phyloP scores from a whole-genome alignment of 2,329 filamentous ascomycete species.

The Xylaria sp. region DNA sequence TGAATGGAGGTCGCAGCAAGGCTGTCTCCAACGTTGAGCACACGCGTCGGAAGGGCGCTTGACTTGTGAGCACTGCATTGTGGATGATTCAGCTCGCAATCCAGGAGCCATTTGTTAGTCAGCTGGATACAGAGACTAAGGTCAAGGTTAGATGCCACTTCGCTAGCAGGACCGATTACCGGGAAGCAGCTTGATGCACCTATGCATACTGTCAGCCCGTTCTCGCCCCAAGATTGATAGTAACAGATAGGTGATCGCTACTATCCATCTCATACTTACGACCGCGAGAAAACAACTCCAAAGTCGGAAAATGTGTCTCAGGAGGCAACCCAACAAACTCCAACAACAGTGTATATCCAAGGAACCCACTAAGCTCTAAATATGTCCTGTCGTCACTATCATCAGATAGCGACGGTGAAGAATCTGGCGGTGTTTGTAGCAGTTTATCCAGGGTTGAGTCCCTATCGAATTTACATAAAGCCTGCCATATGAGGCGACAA shows the following conservation, averaged over 20 bases:
- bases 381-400: background rate
- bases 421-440: background rate
- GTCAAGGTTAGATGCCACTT: background rate
- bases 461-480: background rate
- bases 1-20: background rate
- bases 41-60: background rate
- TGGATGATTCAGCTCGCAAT: background rate
- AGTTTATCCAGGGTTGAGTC: background rate
- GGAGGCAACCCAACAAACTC: background rate
- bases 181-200: background rate
- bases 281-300: background rate
- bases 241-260: background rate
- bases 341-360: background rate
- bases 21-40: background rate
- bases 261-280: background rate
- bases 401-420: background rate
- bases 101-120: background rate
- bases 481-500: background rate
- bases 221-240: background rate
- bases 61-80: background rate
- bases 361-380: background rate
- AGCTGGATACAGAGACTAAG: background rate
- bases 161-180: background rate
- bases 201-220: background rate
- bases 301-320: background rate